Evolutionary conservation across 495 filamentous ascomycete species (phyloP).

Genomic region (Aspergillus coremiiformis): DNA sequence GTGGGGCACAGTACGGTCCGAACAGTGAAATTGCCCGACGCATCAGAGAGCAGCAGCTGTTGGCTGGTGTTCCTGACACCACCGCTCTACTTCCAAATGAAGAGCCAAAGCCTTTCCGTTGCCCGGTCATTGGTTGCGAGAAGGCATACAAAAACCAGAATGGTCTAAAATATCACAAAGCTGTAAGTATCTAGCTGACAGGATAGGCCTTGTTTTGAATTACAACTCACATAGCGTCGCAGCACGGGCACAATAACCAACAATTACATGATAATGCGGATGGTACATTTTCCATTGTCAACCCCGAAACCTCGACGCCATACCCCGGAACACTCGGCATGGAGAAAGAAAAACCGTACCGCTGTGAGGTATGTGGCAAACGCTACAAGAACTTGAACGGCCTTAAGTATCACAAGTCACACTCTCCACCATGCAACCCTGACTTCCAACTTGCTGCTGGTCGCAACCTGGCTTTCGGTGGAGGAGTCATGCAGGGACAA

Average conservation of each 20-base stretch:
- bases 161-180: conserved; percentile 79
- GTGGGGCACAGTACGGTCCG: conserved; percentile 63
- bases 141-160: conserved; percentile 99
- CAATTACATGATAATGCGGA: conserved; percentile 92
- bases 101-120: conserved; percentile 93
- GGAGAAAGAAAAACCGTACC: conserved; percentile 99
- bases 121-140: conserved; percentile 96
- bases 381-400: conserved; percentile 99
- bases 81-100: conserved; percentile 46
- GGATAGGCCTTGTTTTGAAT: neutral
- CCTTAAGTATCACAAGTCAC: conserved; percentile 85
- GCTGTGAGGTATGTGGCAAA: conserved; percentile 93
- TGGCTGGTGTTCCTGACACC: conserved; percentile 54
- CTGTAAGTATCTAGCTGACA: conserved; percentile 43
- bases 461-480: conserved; percentile 36
- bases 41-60: conserved; percentile 67
- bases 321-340: conserved; percentile 96
- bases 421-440: conserved; percentile 64
- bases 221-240: conserved; percentile 2
- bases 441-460: conserved; percentile 41
- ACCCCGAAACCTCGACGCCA: conserved; percentile 86
- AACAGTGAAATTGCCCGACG: conserved; percentile 66
- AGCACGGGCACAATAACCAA: conserved; percentile 95
- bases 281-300: conserved; percentile 96
- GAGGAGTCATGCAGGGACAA: conserved; percentile 45